phyloP scores from a whole-genome alignment of 2,329 filamentous ascomycete species.

The Hymenotorrendiella dingleyae region DNA sequence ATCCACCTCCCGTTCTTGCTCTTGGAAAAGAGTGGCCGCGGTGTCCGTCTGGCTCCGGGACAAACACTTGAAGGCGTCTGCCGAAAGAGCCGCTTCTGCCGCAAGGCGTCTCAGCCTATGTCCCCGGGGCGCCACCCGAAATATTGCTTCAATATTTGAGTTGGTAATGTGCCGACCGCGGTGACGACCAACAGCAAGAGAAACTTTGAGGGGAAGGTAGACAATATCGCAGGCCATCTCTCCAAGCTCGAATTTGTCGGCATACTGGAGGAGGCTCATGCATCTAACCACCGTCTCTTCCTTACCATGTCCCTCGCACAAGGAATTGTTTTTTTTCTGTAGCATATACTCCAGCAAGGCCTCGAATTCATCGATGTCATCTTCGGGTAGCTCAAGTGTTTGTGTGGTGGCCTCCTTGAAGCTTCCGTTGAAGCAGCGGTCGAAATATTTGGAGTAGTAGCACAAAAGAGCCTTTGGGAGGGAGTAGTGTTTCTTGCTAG shows the following conservation, averaged over 20 bases:
- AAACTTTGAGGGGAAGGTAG: background rate
- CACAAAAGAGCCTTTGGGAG: background rate
- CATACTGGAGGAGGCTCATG: background rate
- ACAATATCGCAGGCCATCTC: background rate
- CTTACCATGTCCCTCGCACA: background rate
- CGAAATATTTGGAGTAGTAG: background rate
- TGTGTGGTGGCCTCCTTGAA: background rate
- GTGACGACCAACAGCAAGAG: background rate
- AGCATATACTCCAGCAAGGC: background rate
- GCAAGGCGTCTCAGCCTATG: background rate
- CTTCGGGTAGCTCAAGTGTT: background rate
- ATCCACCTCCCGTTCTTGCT: background rate
- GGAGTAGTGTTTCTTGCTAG: background rate
- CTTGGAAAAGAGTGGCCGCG: background rate
- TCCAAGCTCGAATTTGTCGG: background rate
- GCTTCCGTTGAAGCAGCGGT: background rate
- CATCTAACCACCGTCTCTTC: background rate
- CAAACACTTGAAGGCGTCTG: too few species aligned
- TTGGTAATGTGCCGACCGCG: too few species aligned
- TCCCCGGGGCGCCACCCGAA: background rate
- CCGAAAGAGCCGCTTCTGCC: background rate
- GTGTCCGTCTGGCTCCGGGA: background rate
- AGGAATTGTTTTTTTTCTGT: background rate
- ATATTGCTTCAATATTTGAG: background rate
- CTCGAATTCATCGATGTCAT: background rate